Base-by-base conservation (phyloP, 2,329 filamentous ascomycete species). In the Leptoxyphium fumago region DNA sequence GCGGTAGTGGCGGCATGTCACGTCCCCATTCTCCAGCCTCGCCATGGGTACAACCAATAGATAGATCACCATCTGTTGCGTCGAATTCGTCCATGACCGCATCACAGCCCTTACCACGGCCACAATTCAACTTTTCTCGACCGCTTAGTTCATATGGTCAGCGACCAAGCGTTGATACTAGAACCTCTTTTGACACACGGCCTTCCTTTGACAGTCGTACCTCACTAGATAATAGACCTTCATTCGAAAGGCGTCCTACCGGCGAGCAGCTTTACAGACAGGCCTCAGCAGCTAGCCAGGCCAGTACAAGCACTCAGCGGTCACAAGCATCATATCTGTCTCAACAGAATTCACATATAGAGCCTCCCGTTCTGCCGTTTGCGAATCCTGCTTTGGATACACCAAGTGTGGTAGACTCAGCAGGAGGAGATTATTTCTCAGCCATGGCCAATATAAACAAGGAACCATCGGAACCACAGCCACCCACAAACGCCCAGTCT, bases 41-140 rank as follows among this genome's bases (percentile, higher is more conserved):
- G 18, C 80, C 81, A 2, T 73, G 70, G 42, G 63, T 74, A 46
- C 71, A 74, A 13, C 70, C 77, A 26, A 75, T 80, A 54, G 75
- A 78, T 46, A 75, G 87, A 55, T 94, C 88, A 1, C 86, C 87
- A 2, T 96, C 91, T 0, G 73, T 85, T 32, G 80, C 79, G 48
- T 96, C 89, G 1, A 85, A 94, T 48, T 75, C 77, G 42, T 94
- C 87, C 2, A 72, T 73, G 39, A 73, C 66, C 40, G 71, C 74
- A 10, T 65, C 63, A 29, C 46, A 56, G 14, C 64, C 69, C 28
- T 64, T 87, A 30, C 77, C 80, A 10, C 75, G 81, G 13, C 83
- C 86, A 1, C 78, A 83, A 0, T 89, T 93, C 65, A 96, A 98
- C 64, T 96, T 96, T 61, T 96, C 91, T 1, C 76, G 91, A 38